phyloP scores from a whole-genome alignment of 2,329 filamentous ascomycete genomes.

The Coniella vitis region DNA sequence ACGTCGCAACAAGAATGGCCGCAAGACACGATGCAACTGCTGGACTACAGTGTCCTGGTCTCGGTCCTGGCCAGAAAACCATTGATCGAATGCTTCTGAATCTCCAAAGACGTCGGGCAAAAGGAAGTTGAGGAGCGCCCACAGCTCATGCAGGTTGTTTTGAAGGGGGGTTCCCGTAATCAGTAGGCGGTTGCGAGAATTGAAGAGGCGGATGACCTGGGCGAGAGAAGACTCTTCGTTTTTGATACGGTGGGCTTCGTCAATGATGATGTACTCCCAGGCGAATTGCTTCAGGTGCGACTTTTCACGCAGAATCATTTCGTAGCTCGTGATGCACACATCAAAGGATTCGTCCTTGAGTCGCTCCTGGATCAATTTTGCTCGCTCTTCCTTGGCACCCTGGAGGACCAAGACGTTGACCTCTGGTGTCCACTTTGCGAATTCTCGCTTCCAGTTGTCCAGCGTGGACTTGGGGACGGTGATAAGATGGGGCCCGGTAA shows the following conservation, averaged over 20 bases:
- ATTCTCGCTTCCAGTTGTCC: slow-evolving; percentile 97
- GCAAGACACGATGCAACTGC: slow-evolving; percentile 85
- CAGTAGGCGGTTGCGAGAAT: slow-evolving; percentile 86
- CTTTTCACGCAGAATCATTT: slow-evolving; percentile 97
- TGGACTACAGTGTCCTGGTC: slow-evolving; percentile 96
- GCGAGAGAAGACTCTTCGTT: slow-evolving; percentile 97
- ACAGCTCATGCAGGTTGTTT: slow-evolving; percentile 96
- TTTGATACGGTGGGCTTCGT: slow-evolving; percentile 97
- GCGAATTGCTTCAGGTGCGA: slow-evolving; percentile 93
- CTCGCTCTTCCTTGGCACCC: slow-evolving; percentile 89
- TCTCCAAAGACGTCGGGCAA: slow-evolving; percentile 98
- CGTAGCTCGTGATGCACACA: slow-evolving; percentile 96
- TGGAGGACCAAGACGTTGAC: slow-evolving; percentile 91
- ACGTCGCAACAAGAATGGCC: slow-evolving; percentile 88
- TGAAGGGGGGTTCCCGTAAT: slow-evolving; percentile 96
- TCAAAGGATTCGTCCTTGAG: slow-evolving; percentile 95
- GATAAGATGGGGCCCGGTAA: slow-evolving; percentile 83
- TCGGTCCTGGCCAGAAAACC: slow-evolving; percentile 85
- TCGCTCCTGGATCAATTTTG: slow-evolving; percentile 79
- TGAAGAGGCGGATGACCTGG: slow-evolving; percentile 93
- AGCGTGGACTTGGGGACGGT: slow-evolving; percentile 94
- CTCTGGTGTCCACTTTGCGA: slow-evolving; percentile 88
- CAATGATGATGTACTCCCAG: slow-evolving; percentile 99
- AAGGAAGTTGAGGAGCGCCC: slow-evolving; percentile 94
- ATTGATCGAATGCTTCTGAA: slow-evolving; percentile 92